Conservation (phyloP, 176 grass and related monocot species). For the Eragrostis curvula region DNA sequence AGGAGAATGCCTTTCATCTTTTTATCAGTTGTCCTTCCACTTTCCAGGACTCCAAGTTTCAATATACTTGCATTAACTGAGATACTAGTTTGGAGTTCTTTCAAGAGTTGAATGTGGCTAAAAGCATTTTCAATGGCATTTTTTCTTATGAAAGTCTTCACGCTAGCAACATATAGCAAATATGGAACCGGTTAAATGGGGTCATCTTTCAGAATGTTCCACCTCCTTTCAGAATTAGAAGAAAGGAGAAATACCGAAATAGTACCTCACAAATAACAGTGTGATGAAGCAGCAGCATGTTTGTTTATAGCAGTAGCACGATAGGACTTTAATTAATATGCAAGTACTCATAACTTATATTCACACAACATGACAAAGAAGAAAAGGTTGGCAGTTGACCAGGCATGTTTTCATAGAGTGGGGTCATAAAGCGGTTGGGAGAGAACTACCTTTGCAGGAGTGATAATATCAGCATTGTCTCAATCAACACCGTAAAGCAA, state of each 20-base stretch:
- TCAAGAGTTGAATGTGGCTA: too few relatives aligned
- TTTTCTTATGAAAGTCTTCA: too few relatives aligned
- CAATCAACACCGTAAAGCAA: background rate
- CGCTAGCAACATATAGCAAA: too few relatives aligned
- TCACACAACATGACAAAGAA: background rate
- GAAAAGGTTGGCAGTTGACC: background rate
- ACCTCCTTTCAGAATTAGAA: background rate
- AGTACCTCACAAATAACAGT: constrained; percentile 3
- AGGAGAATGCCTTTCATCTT: too few relatives aligned
- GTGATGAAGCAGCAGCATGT: background rate
- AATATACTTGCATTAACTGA: too few relatives aligned
- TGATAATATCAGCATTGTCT: constrained; percentile 15
- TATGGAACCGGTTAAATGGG: too few relatives aligned
- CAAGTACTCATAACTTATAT: background rate
- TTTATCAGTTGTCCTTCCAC: too few relatives aligned
- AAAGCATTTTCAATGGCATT: too few relatives aligned
- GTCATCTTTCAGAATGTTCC: too few relatives aligned
- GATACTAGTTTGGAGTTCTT: too few relatives aligned
- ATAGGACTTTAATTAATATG: background rate
- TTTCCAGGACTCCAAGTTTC: too few relatives aligned
- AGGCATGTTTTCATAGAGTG: background rate
- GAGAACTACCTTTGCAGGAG: constrained; percentile 11
- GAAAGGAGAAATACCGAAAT: background rate
- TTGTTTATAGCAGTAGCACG: background rate
- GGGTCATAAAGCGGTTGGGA: background rate